Base-by-base conservation (phyloP, 768 basidiomycete species). In the Amanita exitialis region DNA sequence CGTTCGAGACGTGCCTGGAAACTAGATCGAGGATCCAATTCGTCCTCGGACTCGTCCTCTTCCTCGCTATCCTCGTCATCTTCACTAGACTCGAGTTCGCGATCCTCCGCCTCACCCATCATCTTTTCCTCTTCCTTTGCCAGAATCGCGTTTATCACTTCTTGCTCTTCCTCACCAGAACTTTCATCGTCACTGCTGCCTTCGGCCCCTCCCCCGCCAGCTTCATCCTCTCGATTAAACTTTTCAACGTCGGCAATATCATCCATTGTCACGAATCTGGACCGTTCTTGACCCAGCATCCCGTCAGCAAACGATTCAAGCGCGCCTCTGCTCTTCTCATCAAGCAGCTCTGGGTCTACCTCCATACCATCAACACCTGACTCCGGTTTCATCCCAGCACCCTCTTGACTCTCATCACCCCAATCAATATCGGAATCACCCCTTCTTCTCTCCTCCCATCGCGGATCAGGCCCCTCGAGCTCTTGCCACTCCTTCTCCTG, bases 371-470 rank as follows among this genome's bases (percentile, higher is more conserved):
- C 75, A 1, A 64, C 65, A 54, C 58, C 10, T 49, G 58, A 20
- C 56, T 52, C 12, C 43, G 57, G 27, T 57, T 56, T 67, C 32
- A 62, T 63, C 13, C 64, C 58, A 39, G 64, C 67, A 2, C 60
- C 56, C 9, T 59, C 68, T 34, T 63, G 69, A 6, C 59, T 70
- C 20, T 62, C 67, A 42, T 73, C 75, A 1, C 80, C 82, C 80
- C 80, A 85, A 38, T 85, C 79, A 10, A 87, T 53, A 59, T 88
- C 87, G 25, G 81, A 83, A 59, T 84, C 84, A 0, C 73, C 82
- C 39, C 69, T 65, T 46, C 83, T 72, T 62, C 78, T 66, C 56
- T 80, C 73, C n/a, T 69, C 66, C 63, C 69, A 66, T 49, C 68
- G 67, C 3, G 71, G 64, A 58, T 75, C 68, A 23, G 54, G 57